Conservation (phyloP, 2,329 filamentous ascomycete species). For the Penicillium sp. region DNA sequence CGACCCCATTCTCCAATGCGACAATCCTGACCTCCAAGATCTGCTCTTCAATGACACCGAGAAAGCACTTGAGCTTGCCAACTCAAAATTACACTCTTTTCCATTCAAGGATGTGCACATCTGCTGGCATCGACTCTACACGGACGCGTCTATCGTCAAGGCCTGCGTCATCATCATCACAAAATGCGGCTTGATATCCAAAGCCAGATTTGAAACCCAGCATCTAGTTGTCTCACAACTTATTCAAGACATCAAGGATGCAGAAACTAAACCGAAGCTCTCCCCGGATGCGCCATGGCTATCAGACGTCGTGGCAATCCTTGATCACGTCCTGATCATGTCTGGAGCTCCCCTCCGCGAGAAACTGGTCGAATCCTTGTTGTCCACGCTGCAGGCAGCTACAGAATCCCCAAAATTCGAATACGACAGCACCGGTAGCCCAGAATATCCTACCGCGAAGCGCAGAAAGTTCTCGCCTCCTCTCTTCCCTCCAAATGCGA, state of each 20-base stretch:
- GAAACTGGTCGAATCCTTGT: slow-evolving; percentile 38
- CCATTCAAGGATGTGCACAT: slow-evolving; percentile 56
- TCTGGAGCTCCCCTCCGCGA: slow-evolving; percentile 64
- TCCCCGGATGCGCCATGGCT: slow-evolving; percentile 45
- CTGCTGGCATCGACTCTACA: slow-evolving; percentile 58
- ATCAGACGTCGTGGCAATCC: slow-evolving; percentile 58
- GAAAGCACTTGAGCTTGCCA: slow-evolving; percentile 49
- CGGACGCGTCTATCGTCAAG: slow-evolving; percentile 54
- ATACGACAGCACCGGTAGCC: background rate
- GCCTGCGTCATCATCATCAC: slow-evolving; percentile 36
- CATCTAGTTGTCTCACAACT: slow-evolving; percentile 10
- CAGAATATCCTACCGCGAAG: slow-evolving; percentile 21
- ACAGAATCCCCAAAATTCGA: slow-evolving; percentile 3
- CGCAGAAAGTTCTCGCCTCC: slow-evolving; percentile 32
- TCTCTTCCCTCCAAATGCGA: slow-evolving; percentile 34
- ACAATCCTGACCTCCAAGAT: slow-evolving; percentile 17
- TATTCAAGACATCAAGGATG: slow-evolving; percentile 14
- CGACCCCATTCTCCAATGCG: slow-evolving; percentile 40
- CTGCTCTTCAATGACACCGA: slow-evolving; percentile 36
- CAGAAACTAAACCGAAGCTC: slow-evolving; percentile 15
- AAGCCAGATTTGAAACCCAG: background rate
- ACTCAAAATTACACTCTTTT: slow-evolving; percentile 54
- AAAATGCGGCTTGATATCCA: slow-evolving; percentile 17
- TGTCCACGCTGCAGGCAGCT: slow-evolving; percentile 32
- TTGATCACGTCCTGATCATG: slow-evolving; percentile 77